Conservation (phyloP, 169 alveolate genomes). For the Eimeria nieschulzi region DNA sequence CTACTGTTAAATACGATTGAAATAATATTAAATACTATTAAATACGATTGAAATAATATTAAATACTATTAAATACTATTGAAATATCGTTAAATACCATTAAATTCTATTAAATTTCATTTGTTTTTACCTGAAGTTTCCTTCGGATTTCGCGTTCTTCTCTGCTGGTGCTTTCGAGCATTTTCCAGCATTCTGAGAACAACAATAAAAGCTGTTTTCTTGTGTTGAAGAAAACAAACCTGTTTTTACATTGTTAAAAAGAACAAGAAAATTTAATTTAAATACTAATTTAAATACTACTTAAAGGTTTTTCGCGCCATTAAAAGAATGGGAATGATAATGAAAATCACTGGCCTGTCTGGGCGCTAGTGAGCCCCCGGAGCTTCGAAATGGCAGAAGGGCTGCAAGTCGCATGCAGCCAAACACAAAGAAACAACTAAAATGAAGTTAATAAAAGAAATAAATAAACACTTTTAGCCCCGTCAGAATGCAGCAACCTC, state of each 20-base stretch:
- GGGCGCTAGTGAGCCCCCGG: slow-evolving; percentile 26
- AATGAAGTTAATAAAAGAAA: too few species aligned
- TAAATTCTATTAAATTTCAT: not conserved
- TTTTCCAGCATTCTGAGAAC: slow-evolving; percentile 1
- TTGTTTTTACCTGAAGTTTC: slow-evolving; percentile 25
- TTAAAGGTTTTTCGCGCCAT: too few species aligned
- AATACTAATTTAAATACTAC: not conserved
- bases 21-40: not conserved
- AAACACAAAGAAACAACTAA: not conserved
- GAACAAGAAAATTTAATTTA: not conserved
- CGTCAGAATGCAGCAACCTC: too few species aligned
- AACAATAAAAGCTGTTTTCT: too few species aligned
- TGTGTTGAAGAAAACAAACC: too few species aligned
- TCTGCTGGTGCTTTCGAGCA: not conserved
- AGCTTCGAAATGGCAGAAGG: slow-evolving; percentile 26
- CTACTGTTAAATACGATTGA: too few species aligned
- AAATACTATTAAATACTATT: too few species aligned
- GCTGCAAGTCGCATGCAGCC: not conserved
- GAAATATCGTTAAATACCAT: not conserved
- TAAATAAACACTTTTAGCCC: too few species aligned
- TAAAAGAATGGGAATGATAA: too few species aligned
- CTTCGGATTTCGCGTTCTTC: slow-evolving; percentile 30
- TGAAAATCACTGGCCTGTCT: not conserved
- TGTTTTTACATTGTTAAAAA: not conserved
- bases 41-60: not conserved